Evolutionary conservation across 1,284 basidiomycete genomes (phyloP).

Genomic region (Macrocystidia cucumis): DNA sequence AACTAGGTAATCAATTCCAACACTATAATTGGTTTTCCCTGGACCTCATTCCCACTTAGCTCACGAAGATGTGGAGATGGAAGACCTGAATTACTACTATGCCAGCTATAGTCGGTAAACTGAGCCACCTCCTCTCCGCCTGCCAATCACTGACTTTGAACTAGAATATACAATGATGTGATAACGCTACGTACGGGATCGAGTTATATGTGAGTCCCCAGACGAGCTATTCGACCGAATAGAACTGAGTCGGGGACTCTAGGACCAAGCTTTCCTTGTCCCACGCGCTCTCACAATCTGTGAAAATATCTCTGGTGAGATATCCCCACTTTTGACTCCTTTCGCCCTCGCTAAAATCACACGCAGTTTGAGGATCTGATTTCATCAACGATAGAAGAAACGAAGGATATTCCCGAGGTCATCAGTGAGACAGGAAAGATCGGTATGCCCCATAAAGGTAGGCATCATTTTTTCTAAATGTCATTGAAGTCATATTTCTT

Average conservation of each 20-base stretch:
- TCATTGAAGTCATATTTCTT: background rate
- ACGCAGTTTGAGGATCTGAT: conserved; percentile 88
- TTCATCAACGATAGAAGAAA: conserved; percentile 91
- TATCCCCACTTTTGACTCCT: conserved; percentile 8
- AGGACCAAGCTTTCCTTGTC: conserved; percentile 96
- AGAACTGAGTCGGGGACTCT: conserved; percentile 13
- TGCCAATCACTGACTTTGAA: conserved; percentile 7
- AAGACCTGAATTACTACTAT: conserved; percentile 96
- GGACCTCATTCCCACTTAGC: conserved; percentile 29
- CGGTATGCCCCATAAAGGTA: conserved; percentile 76
- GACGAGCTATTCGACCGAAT: conserved; percentile 14
- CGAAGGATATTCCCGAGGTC: conserved; percentile 91
- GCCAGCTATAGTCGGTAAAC: conserved; percentile 89
- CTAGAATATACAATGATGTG: conserved; percentile 95
- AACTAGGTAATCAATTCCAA: conserved; percentile 45
- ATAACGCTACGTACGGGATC: conserved; percentile 93
- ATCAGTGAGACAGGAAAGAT: conserved; percentile 95
- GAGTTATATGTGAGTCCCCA: conserved; percentile 76
- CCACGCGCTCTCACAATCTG: conserved; percentile 92
- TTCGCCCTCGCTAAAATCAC: background rate
- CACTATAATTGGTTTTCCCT: conserved; percentile 6
- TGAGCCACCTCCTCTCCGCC: conserved; percentile 6
- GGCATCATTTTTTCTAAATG: conserved; percentile 6
- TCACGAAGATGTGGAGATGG: conserved; percentile 84
- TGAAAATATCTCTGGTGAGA: conserved; percentile 88